Percentiles rank a stretch among this genome's conserved stretches.
Conservation (phyloP, 805 yeast genomes). For the Candida taoyuanica region DNA sequence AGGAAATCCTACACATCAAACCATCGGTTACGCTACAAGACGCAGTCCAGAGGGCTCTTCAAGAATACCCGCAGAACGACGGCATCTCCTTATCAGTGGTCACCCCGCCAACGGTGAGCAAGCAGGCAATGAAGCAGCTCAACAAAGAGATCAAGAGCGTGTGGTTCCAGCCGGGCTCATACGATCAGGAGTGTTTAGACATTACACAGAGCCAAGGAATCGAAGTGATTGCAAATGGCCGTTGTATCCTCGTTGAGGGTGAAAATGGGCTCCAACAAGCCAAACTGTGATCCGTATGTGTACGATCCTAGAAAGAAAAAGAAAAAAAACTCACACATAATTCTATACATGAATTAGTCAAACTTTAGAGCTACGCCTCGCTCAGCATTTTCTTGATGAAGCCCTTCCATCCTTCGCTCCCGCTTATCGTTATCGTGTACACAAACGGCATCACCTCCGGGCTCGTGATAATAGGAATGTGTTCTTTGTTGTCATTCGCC, state of each 20-base stretch:
- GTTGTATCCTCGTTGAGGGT: slow-evolving; percentile 71
- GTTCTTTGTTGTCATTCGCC: slow-evolving; percentile 55
- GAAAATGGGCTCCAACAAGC: slow-evolving; percentile 40
- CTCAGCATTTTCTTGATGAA: slow-evolving; percentile 41
- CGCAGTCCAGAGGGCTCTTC: slow-evolving; percentile 29
- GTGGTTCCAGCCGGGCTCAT: slow-evolving; percentile 87
- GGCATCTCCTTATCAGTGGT: slow-evolving; percentile 61
- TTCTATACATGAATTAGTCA: too few species aligned
- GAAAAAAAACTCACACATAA: too few species aligned
- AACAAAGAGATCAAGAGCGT: slow-evolving; percentile 43
- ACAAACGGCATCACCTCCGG: slow-evolving; percentile 66
- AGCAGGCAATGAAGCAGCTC: slow-evolving; percentile 38
- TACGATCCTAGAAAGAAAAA: too few species aligned
- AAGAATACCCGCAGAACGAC: slow-evolving; percentile 29
- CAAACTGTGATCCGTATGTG: slow-evolving; percentile 27
- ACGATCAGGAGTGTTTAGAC: slow-evolving; percentile 45
- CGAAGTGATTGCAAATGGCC: slow-evolving; percentile 44
- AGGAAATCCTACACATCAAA: slow-evolving; percentile 40
- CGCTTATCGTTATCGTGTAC: slow-evolving; percentile 34
- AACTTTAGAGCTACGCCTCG: too few species aligned
- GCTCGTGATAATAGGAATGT: slow-evolving; percentile 71
- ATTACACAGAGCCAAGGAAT: slow-evolving; percentile 33
- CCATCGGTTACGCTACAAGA: slow-evolving; percentile 28
- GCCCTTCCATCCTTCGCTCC: slow-evolving; percentile 27
- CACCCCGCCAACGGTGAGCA: slow-evolving; percentile 67